Evolutionary conservation across 2,329 filamentous ascomycete species (phyloP).

Genomic region (Scedosporium apiospermum): DNA sequence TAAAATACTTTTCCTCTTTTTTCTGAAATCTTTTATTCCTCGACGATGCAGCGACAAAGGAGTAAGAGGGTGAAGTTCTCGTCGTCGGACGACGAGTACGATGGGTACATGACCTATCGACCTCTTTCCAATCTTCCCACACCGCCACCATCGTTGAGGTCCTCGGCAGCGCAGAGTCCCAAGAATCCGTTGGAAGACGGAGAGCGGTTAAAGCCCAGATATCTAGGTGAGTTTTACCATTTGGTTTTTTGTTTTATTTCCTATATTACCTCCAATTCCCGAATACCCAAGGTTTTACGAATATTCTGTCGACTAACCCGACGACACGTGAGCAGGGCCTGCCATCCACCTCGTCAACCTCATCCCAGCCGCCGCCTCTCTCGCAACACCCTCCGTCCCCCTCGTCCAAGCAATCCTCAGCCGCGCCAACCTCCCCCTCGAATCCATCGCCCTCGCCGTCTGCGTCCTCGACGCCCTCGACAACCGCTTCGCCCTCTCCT

Average conservation of each 20-base stretch:
- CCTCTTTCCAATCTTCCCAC: slow-evolving; percentile 60
- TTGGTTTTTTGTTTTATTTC: neutral
- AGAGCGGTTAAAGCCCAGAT: slow-evolving; percentile 29
- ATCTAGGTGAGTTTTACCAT: slow-evolving; percentile 23
- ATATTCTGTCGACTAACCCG: slow-evolving; percentile 4
- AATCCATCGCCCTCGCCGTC: slow-evolving; percentile 54
- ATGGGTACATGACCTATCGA: slow-evolving; percentile 54
- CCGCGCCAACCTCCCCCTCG: slow-evolving; percentile 47
- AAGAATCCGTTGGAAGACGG: slow-evolving; percentile 25
- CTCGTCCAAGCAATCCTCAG: slow-evolving; percentile 52
- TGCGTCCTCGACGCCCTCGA: slow-evolving; percentile 58
- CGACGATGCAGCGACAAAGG: slow-evolving; percentile 3
- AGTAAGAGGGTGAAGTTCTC: slow-evolving; percentile 3
- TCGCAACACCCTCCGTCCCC: slow-evolving; percentile 46
- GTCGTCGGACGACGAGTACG: slow-evolving; percentile 31
- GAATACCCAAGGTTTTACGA: neutral
- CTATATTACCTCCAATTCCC: neutral
- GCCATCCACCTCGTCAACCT: slow-evolving; percentile 58
- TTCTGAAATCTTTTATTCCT: neutral
- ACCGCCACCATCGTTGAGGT: slow-evolving; percentile 47
- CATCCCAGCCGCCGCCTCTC: slow-evolving; percentile 53
- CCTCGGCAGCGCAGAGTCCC: slow-evolving; percentile 21
- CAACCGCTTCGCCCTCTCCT: slow-evolving; percentile 51
- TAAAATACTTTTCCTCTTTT: neutral
- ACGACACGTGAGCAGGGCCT: slow-evolving; percentile 35